Conservation (phyloP, 257 asterid genomes). For the Solanum dulcamara region DNA sequence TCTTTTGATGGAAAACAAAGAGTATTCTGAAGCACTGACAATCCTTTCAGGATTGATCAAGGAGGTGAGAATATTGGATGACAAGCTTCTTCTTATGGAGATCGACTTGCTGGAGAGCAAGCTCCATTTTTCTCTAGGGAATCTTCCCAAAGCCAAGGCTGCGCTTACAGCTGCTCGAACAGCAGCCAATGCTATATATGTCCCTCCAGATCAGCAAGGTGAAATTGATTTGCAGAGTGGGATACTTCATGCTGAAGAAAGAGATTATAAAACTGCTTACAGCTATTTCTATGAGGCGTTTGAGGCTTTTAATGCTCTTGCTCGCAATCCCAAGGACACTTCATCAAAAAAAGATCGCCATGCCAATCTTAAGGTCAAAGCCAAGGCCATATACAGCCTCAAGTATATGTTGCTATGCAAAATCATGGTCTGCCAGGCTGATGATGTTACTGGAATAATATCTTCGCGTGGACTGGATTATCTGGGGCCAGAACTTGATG, state of each 20-base stretch:
- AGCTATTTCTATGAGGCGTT: constrained; percentile 32
- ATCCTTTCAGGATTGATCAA: constrained; percentile 26
- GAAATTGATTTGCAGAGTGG: constrained; percentile 35
- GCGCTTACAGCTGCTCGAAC: constrained; percentile 33
- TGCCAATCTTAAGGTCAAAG: not conserved
- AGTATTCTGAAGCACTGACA: constrained; percentile 26
- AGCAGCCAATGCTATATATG: constrained; percentile 30
- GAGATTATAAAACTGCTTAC: constrained; percentile 29
- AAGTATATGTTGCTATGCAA: constrained; percentile 33
- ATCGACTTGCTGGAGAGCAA: constrained; percentile 35
- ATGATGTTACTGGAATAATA: constrained; percentile 28
- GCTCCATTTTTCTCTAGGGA: constrained; percentile 31
- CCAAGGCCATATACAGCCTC: constrained; percentile 29
- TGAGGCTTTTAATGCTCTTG: constrained; percentile 31
- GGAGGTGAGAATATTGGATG: constrained; percentile 35
- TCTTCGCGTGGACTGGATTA: constrained; percentile 23
- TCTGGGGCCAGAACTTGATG: constrained; percentile 32
- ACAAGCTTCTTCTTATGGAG: constrained; percentile 33
- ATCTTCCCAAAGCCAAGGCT: constrained; percentile 33
- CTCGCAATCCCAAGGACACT: not conserved
- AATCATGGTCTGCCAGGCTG: constrained; percentile 31
- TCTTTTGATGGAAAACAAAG: constrained; percentile 30
- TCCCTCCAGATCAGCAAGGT: constrained; percentile 37
- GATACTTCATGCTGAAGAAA: constrained; percentile 35
- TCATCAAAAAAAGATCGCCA: not conserved